A percentile compares a stretch with the other conserved stretches of the same genome.
Evolutionary conservation across 495 filamentous ascomycete genomes (phyloP).

Genomic region (Saxophila tyrrhenica): DNA sequence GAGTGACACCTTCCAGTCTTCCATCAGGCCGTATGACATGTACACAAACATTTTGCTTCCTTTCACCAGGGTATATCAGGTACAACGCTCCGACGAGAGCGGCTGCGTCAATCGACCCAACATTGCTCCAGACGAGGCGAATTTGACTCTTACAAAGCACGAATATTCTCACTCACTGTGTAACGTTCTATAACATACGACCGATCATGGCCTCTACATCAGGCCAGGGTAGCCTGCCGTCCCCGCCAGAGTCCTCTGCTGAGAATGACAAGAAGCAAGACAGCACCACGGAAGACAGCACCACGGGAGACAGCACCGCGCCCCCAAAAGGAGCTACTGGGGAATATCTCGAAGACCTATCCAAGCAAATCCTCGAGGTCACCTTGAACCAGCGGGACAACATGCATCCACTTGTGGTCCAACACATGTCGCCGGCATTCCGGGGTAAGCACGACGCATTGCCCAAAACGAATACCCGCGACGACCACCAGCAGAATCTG

Average conservation of each 20-base stretch:
- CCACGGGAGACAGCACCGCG: too few relatives aligned
- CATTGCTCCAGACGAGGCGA: too few relatives aligned
- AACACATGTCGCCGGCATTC: slow-evolving; percentile 2
- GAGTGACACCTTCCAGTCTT: too few relatives aligned
- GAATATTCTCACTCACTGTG: too few relatives aligned
- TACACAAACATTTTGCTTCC: too few relatives aligned
- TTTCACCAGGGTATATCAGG: too few relatives aligned
- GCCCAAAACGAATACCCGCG: neutral
- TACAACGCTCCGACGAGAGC: too few relatives aligned
- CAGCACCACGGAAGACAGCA: too few relatives aligned
- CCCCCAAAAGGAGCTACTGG: neutral
- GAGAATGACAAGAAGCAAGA: neutral
- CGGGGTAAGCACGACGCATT: neutral
- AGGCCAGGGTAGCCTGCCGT: neutral
- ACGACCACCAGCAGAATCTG: neutral
- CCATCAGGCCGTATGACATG: too few relatives aligned
- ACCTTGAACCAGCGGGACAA: neutral
- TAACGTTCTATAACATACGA: too few relatives aligned
- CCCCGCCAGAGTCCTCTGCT: neutral
- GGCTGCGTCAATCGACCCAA: too few relatives aligned
- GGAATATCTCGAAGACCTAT: neutral
- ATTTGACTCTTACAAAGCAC: too few relatives aligned
- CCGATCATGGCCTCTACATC: neutral
- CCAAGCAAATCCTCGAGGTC: neutral
- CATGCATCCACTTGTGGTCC: neutral